Percentiles rank a stretch among this genome's conserved stretches.
phyloP scores from a whole-genome alignment of 441 rosid species.

The Croton laevigatus region DNA sequence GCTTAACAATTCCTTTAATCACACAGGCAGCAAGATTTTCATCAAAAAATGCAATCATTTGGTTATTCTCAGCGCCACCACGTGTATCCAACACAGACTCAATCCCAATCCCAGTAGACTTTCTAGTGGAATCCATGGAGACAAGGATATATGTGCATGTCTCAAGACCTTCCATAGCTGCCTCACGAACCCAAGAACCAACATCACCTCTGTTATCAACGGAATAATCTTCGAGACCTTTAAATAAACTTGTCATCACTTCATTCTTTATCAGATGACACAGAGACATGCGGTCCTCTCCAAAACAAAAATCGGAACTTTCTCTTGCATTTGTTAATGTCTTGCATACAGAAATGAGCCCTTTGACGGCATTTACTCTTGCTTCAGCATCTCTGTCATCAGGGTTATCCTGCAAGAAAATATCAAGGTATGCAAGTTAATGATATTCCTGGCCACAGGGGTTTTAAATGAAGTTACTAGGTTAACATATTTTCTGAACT shows the following conservation, averaged over 20 bases:
- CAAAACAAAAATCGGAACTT: constrained; percentile 25
- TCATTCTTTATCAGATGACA: constrained; percentile 63
- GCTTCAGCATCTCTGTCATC: constrained; percentile 98
- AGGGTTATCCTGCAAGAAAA: constrained; percentile 61
- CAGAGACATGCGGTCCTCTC: constrained; percentile 44
- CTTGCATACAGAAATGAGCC: constrained; percentile 79
- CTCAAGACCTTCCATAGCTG: constrained; percentile 91
- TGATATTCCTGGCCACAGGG: constrained; percentile 12
- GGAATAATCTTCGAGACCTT: constrained; percentile 90
- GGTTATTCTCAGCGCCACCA: constrained; percentile 25
- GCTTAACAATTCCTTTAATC: constrained; percentile 70
- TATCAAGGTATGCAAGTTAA: constrained; percentile 22
- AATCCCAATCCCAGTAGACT: constrained; percentile 23
- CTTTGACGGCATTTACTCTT: constrained; percentile 87
- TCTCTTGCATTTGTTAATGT: constrained; percentile 55
- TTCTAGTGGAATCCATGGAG: constrained; percentile 24
- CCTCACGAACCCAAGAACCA: constrained; percentile 99
- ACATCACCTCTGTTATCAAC: constrained; percentile 98
- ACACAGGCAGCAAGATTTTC: constrained; percentile 55
- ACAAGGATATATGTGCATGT: constrained; percentile 79
- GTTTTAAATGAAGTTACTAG: neutral
- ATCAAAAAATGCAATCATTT: constrained; percentile 44
- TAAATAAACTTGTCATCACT: constrained; percentile 75
- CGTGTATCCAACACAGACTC: constrained; percentile 29
- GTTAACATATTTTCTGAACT: constrained; percentile 18